phyloP scores from a whole-genome alignment of 139 green algal genomes.

The Tetradesmus lagerheimii region DNA sequence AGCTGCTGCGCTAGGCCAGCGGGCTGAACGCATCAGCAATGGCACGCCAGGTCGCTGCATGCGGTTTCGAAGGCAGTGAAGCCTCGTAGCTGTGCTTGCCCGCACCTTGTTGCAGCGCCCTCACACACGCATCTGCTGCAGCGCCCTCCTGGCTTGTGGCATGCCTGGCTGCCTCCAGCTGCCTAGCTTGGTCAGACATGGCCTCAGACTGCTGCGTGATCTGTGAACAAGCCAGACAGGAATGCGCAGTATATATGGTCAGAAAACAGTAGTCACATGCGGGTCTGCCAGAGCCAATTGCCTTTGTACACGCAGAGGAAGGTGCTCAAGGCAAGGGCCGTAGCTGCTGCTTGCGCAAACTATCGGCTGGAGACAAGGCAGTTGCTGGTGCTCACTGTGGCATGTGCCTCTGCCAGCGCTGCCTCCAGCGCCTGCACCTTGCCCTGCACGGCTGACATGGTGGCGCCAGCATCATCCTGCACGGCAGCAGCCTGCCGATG shows the following conservation, averaged over 20 bases:
- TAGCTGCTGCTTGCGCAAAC: neutral
- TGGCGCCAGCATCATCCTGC: neutral
- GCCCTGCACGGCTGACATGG: neutral
- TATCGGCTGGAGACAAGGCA: neutral
- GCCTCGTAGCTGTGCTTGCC: neutral
- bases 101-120: constrained; percentile 46
- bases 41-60: neutral
- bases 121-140: neutral
- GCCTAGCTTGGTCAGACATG: constrained; percentile 17
- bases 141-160: neutral
- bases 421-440: constrained; percentile 28
- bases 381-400: constrained; percentile 19
- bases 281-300: no score
- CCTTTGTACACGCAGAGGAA: no score
- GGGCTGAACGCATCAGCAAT: neutral
- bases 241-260: neutral
- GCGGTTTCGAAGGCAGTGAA: neutral
- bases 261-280: neutral
- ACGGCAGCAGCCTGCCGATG: neutral
- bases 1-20: neutral
- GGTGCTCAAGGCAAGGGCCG: neutral
- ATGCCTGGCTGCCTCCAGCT: constrained; percentile 29
- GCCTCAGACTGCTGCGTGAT: constrained; percentile 20
- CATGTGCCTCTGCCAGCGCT: constrained; percentile 40
- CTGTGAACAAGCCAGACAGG: neutral